Conservation (phyloP, 805 yeast species). For the Saturnispora silvae region DNA sequence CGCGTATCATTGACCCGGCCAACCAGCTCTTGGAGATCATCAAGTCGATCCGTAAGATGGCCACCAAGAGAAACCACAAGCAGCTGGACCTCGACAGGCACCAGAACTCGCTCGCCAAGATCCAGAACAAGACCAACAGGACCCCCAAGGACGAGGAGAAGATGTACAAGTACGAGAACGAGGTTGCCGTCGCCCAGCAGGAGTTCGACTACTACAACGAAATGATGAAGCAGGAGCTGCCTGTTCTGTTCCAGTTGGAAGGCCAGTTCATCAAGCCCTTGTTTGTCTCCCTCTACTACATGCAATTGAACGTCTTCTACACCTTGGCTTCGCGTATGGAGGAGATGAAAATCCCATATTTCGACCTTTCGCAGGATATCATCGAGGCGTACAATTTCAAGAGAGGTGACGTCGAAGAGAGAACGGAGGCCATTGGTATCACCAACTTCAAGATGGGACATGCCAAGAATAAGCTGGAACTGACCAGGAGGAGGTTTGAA, state of each 20-base stretch:
- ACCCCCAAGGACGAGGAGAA: constrained; percentile 86
- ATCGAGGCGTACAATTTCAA: constrained; percentile 68
- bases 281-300: constrained; percentile 88
- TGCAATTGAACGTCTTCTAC: constrained; percentile 96
- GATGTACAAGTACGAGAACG: constrained; percentile 81
- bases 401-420: constrained; percentile 86
- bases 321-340: constrained; percentile 86
- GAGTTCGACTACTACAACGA: constrained; percentile 95
- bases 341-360: constrained; percentile 94
- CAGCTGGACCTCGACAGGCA: constrained; percentile 89
- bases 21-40: constrained; percentile 80
- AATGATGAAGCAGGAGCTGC: constrained; percentile 83
- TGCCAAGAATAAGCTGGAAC: constrained; percentile 74
- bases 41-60: constrained; percentile 80
- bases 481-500: constrained; percentile 68
- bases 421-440: constrained; percentile 78
- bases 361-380: constrained; percentile 77
- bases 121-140: constrained; percentile 73
- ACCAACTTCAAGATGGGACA: constrained; percentile 87
- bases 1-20: constrained; percentile 83
- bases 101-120: constrained; percentile 55
- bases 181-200: constrained; percentile 82
- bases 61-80: constrained; percentile 90
- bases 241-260: constrained; percentile 77
- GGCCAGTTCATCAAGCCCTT: constrained; percentile 88